Percentiles rank a stretch among this genome's conserved stretches.
Evolutionary conservation across 2,329 filamentous ascomycete genomes (phyloP).

Genomic region (Dactylella cylindrospora): DNA sequence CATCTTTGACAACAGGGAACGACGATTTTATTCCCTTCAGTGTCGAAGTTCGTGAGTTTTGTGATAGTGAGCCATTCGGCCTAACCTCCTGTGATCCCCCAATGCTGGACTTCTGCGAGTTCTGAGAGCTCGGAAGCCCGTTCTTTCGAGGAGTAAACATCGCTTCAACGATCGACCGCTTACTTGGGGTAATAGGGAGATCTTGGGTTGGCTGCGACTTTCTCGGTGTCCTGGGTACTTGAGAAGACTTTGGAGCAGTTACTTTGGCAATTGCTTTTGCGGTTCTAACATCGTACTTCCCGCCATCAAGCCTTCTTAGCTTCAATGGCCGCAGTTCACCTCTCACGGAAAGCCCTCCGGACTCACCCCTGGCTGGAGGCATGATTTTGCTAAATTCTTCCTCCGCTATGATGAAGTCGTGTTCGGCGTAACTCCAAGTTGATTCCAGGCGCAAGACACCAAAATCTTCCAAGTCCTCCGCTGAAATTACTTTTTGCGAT

Average conservation of each 20-base stretch:
- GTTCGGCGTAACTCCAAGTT: constrained; percentile 47
- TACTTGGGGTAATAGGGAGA: constrained; percentile 22
- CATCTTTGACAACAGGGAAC: constrained; percentile 77
- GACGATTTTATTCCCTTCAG: constrained; percentile 49
- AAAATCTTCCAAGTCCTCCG: constrained; percentile 31
- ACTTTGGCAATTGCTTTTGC: constrained; percentile 15
- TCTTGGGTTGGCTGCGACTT: constrained; percentile 24
- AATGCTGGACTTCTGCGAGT: constrained; percentile 15
- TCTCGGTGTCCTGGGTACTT: constrained; percentile 17
- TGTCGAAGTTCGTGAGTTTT: constrained; percentile 45
- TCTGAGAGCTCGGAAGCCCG: constrained; percentile 14
- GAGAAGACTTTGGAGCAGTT: constrained; percentile 2
- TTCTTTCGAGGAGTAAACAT: constrained; percentile 42
- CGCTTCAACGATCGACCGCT: constrained; percentile 27
- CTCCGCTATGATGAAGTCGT: constrained; percentile 51
- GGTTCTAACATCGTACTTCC: constrained; percentile 29
- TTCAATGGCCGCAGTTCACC: constrained; percentile 15
- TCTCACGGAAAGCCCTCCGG: constrained; percentile 10
- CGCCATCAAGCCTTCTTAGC: constrained; percentile 9
- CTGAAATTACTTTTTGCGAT: constrained; percentile 20
- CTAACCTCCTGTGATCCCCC: constrained; percentile 4
- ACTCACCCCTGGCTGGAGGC: constrained; percentile 16
- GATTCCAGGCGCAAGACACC: constrained; percentile 14
- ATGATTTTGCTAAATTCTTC: constrained; percentile 49
- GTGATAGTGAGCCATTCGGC: constrained; percentile 47